Evolutionary conservation across 1,284 basidiomycete genomes (phyloP).

Genomic region (Salmacisia buchloeana): DNA sequence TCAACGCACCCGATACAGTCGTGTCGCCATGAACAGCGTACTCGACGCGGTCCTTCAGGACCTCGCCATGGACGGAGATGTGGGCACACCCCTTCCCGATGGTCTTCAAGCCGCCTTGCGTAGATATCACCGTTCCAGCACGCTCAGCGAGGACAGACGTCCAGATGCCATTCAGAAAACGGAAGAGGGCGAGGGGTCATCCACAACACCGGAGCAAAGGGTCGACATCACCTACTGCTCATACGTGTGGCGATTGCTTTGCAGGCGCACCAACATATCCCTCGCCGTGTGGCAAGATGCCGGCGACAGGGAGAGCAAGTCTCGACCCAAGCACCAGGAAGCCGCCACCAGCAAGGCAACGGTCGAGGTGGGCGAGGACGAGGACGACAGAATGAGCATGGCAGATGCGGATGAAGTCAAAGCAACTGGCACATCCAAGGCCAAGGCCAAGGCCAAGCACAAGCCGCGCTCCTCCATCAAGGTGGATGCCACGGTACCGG

Average conservation of each 20-base stretch:
- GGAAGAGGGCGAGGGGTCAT: neutral
- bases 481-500: no score
- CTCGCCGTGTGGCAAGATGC: neutral
- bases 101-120: neutral
- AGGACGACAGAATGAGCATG: neutral
- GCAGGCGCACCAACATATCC: neutral
- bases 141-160: no score
- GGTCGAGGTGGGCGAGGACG: no score
- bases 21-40: neutral
- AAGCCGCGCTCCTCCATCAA: no score
- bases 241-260: neutral
- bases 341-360: no score
- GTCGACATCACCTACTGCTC: neutral
- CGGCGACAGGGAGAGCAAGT: neutral
- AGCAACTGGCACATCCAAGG: neutral
- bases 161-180: neutral
- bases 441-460: neutral
- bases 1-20: no score
- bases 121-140: no score
- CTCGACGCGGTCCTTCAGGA: neutral
- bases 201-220: neutral
- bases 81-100: neutral
- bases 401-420: neutral
- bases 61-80: conserved; percentile 4
- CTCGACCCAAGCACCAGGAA: neutral